Percentiles rank a stretch among this genome's conserved stretches.
Evolutionary conservation across 2,329 filamentous ascomycete species (phyloP).

Genomic region (Pyrenophora tritici-repentis): DNA sequence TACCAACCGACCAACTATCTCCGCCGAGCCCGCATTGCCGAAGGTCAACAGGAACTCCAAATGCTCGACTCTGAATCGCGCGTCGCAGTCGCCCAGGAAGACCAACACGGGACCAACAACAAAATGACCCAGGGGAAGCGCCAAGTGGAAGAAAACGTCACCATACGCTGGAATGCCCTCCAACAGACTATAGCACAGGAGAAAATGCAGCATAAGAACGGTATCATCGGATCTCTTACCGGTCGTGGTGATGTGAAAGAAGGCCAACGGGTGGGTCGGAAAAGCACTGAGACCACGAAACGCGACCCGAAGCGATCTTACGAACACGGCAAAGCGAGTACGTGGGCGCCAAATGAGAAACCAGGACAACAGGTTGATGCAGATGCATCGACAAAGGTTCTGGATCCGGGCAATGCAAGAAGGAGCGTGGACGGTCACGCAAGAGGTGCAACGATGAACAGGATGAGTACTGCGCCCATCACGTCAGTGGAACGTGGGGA

Average conservation of each 20-base stretch:
- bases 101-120: neutral
- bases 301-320: slow-evolving; percentile 2
- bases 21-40: slow-evolving; percentile 62
- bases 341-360: slow-evolving; percentile 14
- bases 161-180: slow-evolving; percentile 30
- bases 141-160: slow-evolving; percentile 41
- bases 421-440: slow-evolving; percentile 17
- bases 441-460: slow-evolving; percentile 9
- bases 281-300: slow-evolving; percentile 23
- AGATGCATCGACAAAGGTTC: slow-evolving; percentile 8
- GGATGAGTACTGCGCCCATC: slow-evolving; percentile 28
- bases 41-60: slow-evolving; percentile 53
- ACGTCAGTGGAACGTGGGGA: slow-evolving; percentile 11
- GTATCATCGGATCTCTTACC: slow-evolving; percentile 32
- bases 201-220: slow-evolving; percentile 31
- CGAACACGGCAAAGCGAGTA: slow-evolving; percentile 18
- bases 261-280: slow-evolving; percentile 35
- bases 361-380: neutral
- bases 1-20: slow-evolving; percentile 60
- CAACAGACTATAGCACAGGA: slow-evolving; percentile 31
- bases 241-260: slow-evolving; percentile 33
- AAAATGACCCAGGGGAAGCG: slow-evolving; percentile 23
- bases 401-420: slow-evolving; percentile 15
- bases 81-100: slow-evolving; percentile 10
- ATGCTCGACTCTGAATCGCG: slow-evolving; percentile 22